These are phyloP conservation scores for Liquidambar formosana DNA, from an alignment of 164 flowering plant genomes.

Conservation along the genomic window DNA sequence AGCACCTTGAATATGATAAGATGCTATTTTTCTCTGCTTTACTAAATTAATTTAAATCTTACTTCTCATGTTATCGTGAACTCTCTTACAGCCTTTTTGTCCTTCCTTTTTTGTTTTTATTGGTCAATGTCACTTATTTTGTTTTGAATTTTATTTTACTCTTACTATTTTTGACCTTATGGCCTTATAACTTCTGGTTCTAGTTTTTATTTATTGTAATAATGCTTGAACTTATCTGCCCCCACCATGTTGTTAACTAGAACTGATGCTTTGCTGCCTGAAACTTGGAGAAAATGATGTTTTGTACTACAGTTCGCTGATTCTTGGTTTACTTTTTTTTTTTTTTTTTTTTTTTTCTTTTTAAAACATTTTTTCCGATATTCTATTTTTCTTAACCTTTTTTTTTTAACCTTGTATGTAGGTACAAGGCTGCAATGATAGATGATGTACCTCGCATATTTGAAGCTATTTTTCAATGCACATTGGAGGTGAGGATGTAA, in stretches of 20 bases:
- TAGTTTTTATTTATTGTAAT: not conserved
- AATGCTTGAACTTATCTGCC: not conserved
- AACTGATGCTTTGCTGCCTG: not conserved
- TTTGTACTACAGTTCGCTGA: not conserved
- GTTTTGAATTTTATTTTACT: too few species aligned
- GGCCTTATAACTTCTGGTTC: too few species aligned
- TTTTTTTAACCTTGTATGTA: conserved; percentile 17
- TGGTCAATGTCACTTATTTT: too few species aligned
- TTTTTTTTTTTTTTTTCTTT: not conserved
- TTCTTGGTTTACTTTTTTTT: not conserved
- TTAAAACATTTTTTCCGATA: too few species aligned
- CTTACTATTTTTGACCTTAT: too few species aligned
- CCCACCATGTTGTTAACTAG: not conserved
- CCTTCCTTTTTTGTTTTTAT: too few species aligned
- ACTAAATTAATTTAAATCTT: too few species aligned
- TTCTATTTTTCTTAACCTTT: not conserved
- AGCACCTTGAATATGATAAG: not conserved
- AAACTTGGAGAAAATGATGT: not conserved
- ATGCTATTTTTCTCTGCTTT: too few species aligned
- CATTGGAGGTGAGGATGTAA: conserved; percentile 66
- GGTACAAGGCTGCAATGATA: conserved; percentile 83
- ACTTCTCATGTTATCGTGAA: too few species aligned
- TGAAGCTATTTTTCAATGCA: conserved; percentile 96
- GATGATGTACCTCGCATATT: conserved; percentile 97
- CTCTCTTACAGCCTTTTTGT: too few species aligned